These are phyloP conservation scores for Achaetomium macrosporum DNA, from an alignment of 2,329 filamentous ascomycete species.

Conservation along the genomic window DNA sequence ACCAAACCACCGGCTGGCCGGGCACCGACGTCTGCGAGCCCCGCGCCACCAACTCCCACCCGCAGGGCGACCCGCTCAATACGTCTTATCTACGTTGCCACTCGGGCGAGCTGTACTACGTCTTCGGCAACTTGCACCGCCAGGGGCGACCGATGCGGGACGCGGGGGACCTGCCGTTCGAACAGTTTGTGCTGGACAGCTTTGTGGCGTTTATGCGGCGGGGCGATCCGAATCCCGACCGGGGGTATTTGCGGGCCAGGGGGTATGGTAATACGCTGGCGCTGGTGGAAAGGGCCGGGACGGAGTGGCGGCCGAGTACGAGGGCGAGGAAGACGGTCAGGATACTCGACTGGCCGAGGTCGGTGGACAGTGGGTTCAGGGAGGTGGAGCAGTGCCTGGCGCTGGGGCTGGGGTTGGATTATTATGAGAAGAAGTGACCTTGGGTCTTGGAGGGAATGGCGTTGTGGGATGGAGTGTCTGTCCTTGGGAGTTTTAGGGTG, in stretches of 20 bases:
- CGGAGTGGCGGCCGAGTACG: constrained; percentile 33
- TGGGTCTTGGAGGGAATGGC: neutral
- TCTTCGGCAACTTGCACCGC: constrained; percentile 46
- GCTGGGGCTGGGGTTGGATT: constrained; percentile 40
- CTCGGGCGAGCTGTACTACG: constrained; percentile 48
- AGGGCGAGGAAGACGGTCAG: constrained; percentile 37
- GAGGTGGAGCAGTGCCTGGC: constrained; percentile 47
- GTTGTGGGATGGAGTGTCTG: neutral
- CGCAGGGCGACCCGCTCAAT: constrained; percentile 37
- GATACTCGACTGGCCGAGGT: constrained; percentile 41
- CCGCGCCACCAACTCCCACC: constrained; percentile 31
- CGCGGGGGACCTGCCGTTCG: constrained; percentile 33
- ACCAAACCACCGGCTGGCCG: constrained; percentile 49
- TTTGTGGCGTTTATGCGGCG: constrained; percentile 47
- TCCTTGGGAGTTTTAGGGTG: too few relatives aligned
- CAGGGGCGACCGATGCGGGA: constrained; percentile 42
- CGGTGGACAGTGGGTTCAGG: constrained; percentile 34
- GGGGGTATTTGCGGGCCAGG: constrained; percentile 39
- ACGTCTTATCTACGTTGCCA: constrained; percentile 48
- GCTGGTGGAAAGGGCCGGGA: constrained; percentile 20
- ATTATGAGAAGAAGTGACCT: constrained; percentile 19
- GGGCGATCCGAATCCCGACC: constrained; percentile 45
- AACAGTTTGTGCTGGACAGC: constrained; percentile 39
- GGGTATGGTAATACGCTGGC: constrained; percentile 31
- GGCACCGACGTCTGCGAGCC: constrained; percentile 44